A percentile compares a stretch with the other conserved stretches of the same genome.
phyloP scores from a whole-genome alignment of 768 basidiomycete genomes.

The Gymnopilus junonius region DNA sequence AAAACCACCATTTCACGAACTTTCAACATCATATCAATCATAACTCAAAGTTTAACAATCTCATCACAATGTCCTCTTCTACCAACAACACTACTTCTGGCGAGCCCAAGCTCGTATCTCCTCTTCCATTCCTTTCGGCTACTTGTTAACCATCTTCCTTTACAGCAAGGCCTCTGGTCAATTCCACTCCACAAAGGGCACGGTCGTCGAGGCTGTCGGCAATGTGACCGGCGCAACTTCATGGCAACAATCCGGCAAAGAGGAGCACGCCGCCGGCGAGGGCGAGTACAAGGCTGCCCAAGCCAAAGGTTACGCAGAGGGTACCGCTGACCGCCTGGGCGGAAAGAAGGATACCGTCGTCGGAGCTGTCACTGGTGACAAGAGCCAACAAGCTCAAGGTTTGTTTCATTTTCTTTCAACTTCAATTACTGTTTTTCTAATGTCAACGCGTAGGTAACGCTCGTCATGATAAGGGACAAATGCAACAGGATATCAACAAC shows the following conservation, averaged over 20 bases:
- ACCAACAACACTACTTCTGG: conserved; percentile 31
- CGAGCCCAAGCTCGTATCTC: conserved; percentile 33
- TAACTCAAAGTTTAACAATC: neutral
- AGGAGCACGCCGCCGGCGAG: conserved; percentile 57
- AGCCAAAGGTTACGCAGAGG: conserved; percentile 54
- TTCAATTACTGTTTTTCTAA: neutral
- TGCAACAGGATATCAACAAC: conserved; percentile 58
- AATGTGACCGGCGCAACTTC: conserved; percentile 49
- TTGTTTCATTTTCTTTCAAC: conserved; percentile 1
- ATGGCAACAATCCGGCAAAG: conserved; percentile 51
- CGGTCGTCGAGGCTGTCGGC: conserved; percentile 43
- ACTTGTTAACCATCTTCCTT: neutral
- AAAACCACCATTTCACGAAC: neutral
- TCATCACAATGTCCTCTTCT: conserved; percentile 20
- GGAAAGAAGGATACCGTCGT: conserved; percentile 54
- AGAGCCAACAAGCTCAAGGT: conserved; percentile 48
- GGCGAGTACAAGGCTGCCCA: conserved; percentile 54
- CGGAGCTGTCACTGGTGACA: conserved; percentile 57
- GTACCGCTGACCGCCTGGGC: conserved; percentile 43
- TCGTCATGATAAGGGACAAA: conserved; percentile 32
- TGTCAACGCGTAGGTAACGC: conserved; percentile 45
- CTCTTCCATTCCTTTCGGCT: neutral
- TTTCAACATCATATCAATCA: neutral
- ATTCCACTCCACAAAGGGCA: conserved; percentile 48
- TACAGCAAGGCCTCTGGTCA: conserved; percentile 47